These are phyloP conservation scores for Chrysopogon serrulatus DNA, from an alignment of 176 grass and related monocot species.

Conservation along the genomic window DNA sequence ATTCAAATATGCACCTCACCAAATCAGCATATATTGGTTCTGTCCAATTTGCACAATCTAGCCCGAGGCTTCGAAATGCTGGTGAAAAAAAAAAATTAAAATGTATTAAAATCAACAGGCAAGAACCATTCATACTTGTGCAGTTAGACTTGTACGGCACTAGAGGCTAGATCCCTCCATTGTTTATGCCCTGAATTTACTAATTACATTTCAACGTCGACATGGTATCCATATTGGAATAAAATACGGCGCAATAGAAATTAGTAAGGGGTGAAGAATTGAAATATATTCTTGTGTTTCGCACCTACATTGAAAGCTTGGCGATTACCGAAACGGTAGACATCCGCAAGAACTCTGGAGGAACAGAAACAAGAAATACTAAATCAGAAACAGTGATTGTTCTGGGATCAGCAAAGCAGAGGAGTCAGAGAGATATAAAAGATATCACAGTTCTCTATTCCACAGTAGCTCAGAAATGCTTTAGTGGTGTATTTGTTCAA, in stretches of 20 bases:
- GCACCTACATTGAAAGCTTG: conserved; percentile 97
- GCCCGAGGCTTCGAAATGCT: conserved; percentile 88
- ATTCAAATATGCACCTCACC: conserved; percentile 44
- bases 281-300: conserved; percentile 24
- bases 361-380: not conserved
- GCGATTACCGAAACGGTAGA: conserved; percentile 71
- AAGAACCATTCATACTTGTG: not conserved
- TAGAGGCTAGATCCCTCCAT: not conserved
- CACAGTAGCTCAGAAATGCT: not conserved
- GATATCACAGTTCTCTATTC: not conserved
- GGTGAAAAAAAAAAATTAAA: not conserved
- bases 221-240: not conserved
- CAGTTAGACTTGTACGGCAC: not conserved
- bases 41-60: conserved; percentile 98
- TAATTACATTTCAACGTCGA: not conserved
- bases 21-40: conserved; percentile 90
- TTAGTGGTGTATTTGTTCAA: not conserved
- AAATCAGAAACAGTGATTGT: not conserved
- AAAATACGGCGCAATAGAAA: not conserved
- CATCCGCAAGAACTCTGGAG: conserved; percentile 79
- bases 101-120: not conserved
- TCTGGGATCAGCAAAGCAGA: not conserved
- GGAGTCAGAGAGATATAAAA: not conserved
- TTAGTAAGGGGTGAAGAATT: conserved; percentile 12
- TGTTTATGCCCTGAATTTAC: not conserved